Percentiles rank a stretch among this genome's conserved stretches.
Evolutionary conservation across 306 rosid species (phyloP).

Genomic region (Benincasa hispida): DNA sequence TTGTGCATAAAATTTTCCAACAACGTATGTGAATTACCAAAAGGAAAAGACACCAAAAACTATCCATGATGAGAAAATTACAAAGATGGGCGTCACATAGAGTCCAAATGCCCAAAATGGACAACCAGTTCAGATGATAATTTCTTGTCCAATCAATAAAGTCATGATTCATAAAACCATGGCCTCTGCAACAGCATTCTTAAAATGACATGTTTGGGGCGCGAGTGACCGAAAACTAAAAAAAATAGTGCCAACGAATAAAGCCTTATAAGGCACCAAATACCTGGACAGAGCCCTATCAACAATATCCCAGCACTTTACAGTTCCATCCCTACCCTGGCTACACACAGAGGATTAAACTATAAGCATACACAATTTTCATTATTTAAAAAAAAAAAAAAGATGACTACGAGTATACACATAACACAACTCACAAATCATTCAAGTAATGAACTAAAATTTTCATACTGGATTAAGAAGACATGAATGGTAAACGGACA

Average conservation of each 20-base stretch:
- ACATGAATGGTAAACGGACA: neutral
- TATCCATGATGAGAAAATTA: neutral
- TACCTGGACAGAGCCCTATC: conserved; percentile 72
- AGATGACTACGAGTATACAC: neutral
- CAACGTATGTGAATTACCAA: neutral
- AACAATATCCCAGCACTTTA: conserved; percentile 75
- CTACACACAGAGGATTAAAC: conserved; percentile 26
- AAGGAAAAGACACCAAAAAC: neutral
- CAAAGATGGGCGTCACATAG: neutral
- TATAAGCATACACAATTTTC: conserved; percentile 3
- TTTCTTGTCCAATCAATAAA: neutral
- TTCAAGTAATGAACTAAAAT: neutral
- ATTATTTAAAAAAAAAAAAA: no score
- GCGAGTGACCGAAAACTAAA: neutral
- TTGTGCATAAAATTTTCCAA: neutral
- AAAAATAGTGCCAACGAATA: neutral
- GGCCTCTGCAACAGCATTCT: neutral
- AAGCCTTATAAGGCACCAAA: neutral
- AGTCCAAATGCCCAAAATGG: neutral
- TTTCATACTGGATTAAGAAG: neutral
- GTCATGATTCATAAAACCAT: neutral
- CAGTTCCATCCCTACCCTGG: conserved; percentile 97
- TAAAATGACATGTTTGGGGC: neutral
- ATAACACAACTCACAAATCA: conserved; percentile 11
- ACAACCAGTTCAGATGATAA: neutral